phyloP scores from a whole-genome alignment of 1,284 basidiomycete species.

The Puccinia coronata region DNA sequence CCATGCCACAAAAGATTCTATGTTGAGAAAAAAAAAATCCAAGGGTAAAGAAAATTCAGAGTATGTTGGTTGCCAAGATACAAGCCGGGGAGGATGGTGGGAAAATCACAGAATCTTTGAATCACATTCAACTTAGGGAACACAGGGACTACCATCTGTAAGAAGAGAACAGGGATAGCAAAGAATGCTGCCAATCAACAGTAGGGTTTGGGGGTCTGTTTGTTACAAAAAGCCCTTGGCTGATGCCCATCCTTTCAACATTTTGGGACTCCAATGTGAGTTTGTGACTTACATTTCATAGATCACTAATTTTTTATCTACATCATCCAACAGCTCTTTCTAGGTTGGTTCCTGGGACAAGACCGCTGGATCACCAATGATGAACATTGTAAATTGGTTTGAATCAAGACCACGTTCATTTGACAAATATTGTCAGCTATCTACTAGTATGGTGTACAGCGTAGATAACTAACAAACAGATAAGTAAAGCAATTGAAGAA shows the following conservation, averaged over 20 bases:
- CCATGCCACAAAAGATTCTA: slow-evolving; percentile 88
- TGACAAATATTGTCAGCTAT: too few species aligned
- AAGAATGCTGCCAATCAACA: slow-evolving; percentile 73
- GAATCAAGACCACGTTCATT: slow-evolving; percentile 97
- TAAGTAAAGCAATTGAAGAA: too few species aligned
- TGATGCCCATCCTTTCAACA: too few species aligned
- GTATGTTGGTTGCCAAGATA: slow-evolving; percentile 81
- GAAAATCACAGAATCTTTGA: slow-evolving; percentile 59
- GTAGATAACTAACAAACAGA: too few species aligned
- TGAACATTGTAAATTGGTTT: slow-evolving; percentile 92
- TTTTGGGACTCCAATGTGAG: too few species aligned
- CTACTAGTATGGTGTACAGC: too few species aligned
- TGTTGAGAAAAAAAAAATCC: slow-evolving; percentile 82
- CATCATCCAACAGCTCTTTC: slow-evolving; percentile 65
- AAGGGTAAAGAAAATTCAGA: slow-evolving; percentile 78
- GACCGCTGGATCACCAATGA: slow-evolving; percentile 73
- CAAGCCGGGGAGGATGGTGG: slow-evolving; percentile 67
- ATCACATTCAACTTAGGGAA: slow-evolving; percentile 65
- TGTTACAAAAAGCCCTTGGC: too few species aligned
- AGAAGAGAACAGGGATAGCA: slow-evolving; percentile 86
- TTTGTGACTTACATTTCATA: too few species aligned
- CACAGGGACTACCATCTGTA: slow-evolving; percentile 83
- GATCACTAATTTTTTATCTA: slow-evolving; percentile 11
- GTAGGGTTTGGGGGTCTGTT: too few species aligned
- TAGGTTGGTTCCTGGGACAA: slow-evolving; percentile 64